Evolutionary conservation across 495 filamentous ascomycete genomes (phyloP), one percentile per base, ranked within the genome.

Genomic region (Baudoinia panamericana): DNA sequence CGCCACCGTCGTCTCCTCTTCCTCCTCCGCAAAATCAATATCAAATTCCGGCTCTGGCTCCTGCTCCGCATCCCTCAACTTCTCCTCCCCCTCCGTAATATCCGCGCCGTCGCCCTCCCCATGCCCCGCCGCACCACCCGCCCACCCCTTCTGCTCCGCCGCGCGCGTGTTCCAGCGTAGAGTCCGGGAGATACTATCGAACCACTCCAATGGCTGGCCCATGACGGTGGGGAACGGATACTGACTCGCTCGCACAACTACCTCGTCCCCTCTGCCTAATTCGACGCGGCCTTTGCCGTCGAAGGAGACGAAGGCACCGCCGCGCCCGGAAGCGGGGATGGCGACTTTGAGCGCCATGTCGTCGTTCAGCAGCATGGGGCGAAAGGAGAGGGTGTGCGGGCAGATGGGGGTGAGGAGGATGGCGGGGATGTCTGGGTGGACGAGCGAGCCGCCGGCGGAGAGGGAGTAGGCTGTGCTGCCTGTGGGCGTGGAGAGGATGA

Each of bases 321-420:
- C 86, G 13, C 90, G 83, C 24, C 82, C 87, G 50, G 78, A 70
- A 31, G 71, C 70, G 0, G 90, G 90, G 17, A 97, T 78, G 17
- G 80, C 80, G 41, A 96, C 78, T 35, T 84, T 84, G 30, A 97
- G 72, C 18, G 87, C 74, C 61, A 93, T 78, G 25, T 78, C 88
- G 60, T 97, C 90, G 24, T 82, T 88, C n/a, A 97, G 76, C n/a
- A 97, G 80, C 83, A 97, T 93, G 22, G 90, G 90, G 8, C 90
- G 75, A 74, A 97, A 96, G 25, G 84, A 92, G 15, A 97, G 70
- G 0, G 87, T 95, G 57, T 97, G 90, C 12, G 90, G 87, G 59
- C 90, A 97, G 57, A 97, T 97, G 0, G 92, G 92, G 2, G 92
- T 95, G 33, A 97, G 75, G 11, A 96, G 82, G 56, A 97, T 95